A percentile compares a stretch with the other conserved stretches of the same genome.
Conservation (phyloP, 306 rosid species). For the Delonix regia region DNA sequence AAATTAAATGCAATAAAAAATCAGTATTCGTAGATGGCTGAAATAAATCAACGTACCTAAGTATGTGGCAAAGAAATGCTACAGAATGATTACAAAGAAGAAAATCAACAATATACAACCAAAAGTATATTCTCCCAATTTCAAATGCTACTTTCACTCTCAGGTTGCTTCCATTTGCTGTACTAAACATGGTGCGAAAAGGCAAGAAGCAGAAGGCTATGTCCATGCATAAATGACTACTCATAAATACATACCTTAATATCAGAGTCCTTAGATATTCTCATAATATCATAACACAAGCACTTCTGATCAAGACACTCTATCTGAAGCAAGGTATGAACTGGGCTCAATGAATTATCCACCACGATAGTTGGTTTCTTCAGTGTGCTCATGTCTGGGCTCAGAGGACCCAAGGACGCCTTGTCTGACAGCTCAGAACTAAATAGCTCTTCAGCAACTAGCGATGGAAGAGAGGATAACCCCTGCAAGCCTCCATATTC, state of each 20-base stretch:
- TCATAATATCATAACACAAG: slow-evolving; percentile 79
- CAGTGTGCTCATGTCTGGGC: slow-evolving; percentile 45
- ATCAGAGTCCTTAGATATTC: slow-evolving; percentile 83
- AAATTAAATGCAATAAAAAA: background rate
- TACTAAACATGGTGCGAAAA: background rate
- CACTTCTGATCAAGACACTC: slow-evolving; percentile 76
- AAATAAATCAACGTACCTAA: background rate
- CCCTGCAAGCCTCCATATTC: slow-evolving; percentile 75
- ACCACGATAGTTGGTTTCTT: slow-evolving; percentile 60
- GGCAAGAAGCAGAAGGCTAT: slow-evolving; percentile 25
- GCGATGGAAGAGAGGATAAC: slow-evolving; percentile 70
- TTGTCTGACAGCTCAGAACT: slow-evolving; percentile 57
- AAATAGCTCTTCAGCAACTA: slow-evolving; percentile 70
- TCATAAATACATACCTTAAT: slow-evolving; percentile 59
- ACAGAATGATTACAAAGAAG: slow-evolving; percentile 20
- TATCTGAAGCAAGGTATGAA: slow-evolving; percentile 83
- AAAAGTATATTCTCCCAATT: background rate
- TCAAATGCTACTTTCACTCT: background rate
- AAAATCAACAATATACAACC: background rate
- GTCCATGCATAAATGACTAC: slow-evolving; percentile 5
- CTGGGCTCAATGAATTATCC: slow-evolving; percentile 75
- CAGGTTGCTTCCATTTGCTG: slow-evolving; percentile 11
- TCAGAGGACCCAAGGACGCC: slow-evolving; percentile 49
- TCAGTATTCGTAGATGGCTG: background rate
- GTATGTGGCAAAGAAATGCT: background rate